phyloP scores from a whole-genome alignment of 2,329 filamentous ascomycete species.

The Trichoderma asperellum region DNA sequence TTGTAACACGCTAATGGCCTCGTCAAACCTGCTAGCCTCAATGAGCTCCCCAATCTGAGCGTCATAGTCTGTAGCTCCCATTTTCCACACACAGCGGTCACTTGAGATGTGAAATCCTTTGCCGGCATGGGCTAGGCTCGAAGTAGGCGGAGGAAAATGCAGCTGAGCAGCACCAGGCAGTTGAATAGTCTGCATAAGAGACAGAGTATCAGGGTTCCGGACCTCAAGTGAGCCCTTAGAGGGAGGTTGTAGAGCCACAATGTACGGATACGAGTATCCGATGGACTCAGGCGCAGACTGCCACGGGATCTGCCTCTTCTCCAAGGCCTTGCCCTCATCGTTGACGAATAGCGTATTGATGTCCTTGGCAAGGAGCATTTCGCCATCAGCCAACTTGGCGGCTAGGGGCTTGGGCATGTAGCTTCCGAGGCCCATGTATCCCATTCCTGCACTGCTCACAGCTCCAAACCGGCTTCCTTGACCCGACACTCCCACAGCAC shows the following conservation, averaged over 20 bases:
- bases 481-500: conserved; percentile 65
- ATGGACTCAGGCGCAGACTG: conserved; percentile 83
- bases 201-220: conserved; percentile 88
- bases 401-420: conserved; percentile 91
- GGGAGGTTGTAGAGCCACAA: conserved; percentile 81
- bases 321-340: conserved; percentile 76
- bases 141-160: conserved; percentile 89
- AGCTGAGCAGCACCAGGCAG: conserved; percentile 82
- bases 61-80: conserved; percentile 91
- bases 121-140: conserved; percentile 91
- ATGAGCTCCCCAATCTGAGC: conserved; percentile 84
- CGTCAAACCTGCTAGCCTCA: conserved; percentile 74
- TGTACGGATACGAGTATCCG: conserved; percentile 95
- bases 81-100: conserved; percentile 91
- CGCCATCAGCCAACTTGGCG: conserved; percentile 76
- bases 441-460: conserved; percentile 84
- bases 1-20: conserved; percentile 84
- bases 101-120: conserved; percentile 95
- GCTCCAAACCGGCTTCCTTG: conserved; percentile 79
- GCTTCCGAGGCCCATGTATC: conserved; percentile 92
- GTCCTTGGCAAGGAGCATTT: conserved; percentile 94
- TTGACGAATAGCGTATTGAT: conserved; percentile 94
- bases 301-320: conserved; percentile 92
- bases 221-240: conserved; percentile 87
- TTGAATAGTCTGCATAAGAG: conserved; percentile 81